A percentile compares a stretch with the other conserved stretches of the same genome.
Conservation (phyloP, 164 flowering plant genomes). For the Macadamia tetraphylla region DNA sequence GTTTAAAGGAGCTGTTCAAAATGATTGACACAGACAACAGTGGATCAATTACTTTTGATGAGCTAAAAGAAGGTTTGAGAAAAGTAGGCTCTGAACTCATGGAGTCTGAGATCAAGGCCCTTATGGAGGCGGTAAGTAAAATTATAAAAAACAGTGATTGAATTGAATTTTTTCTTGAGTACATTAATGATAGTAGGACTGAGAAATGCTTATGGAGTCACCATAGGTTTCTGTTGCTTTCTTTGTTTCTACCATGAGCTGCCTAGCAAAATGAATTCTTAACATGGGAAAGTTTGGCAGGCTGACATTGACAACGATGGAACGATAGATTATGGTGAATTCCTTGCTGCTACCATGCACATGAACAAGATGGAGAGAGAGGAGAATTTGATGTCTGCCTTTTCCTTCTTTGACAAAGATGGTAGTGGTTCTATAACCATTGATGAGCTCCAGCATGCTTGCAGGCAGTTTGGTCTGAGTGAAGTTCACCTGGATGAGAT, state of each 20-base stretch:
- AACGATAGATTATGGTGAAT: slow-evolving; percentile 81
- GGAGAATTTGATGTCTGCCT: slow-evolving; percentile 69
- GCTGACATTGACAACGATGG: slow-evolving; percentile 87
- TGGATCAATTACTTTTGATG: slow-evolving; percentile 85
- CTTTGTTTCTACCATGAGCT: not conserved
- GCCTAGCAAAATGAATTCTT: not conserved
- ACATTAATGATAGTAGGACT: not conserved
- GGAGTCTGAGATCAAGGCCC: slow-evolving; percentile 79
- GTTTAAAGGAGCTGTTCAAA: slow-evolving; percentile 78
- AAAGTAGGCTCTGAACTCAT: slow-evolving; percentile 75
- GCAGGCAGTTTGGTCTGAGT: slow-evolving; percentile 68
- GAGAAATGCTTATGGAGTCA: not conserved
- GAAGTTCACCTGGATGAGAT: slow-evolving; percentile 73
- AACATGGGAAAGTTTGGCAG: slow-evolving; percentile 29
- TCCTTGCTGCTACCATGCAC: slow-evolving; percentile 84
- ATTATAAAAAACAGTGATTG: not conserved
- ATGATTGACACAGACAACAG: slow-evolving; percentile 87
- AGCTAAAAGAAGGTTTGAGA: slow-evolving; percentile 69
- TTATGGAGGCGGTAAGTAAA: slow-evolving; percentile 75
- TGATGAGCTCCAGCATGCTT: slow-evolving; percentile 88
- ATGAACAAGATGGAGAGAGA: slow-evolving; percentile 82
- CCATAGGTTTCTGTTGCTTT: not conserved
- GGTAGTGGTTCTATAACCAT: slow-evolving; percentile 84
- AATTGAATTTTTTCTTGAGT: slow-evolving; percentile 3
- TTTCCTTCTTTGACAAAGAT: slow-evolving; percentile 79